These are phyloP conservation scores for Capronia coronata DNA, from an alignment of 2,329 filamentous ascomycete species.

Conservation along the genomic window DNA sequence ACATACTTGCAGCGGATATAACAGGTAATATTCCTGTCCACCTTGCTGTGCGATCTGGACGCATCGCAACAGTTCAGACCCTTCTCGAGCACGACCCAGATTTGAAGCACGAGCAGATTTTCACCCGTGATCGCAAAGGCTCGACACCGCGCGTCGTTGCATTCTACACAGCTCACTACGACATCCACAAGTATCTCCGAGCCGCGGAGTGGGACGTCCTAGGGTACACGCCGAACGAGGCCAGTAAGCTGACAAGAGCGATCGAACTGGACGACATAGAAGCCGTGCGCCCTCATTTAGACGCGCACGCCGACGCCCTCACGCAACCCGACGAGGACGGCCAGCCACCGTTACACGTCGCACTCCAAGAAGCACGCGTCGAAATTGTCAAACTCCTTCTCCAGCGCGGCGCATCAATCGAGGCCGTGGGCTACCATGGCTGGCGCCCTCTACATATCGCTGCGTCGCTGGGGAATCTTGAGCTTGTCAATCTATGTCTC, in stretches of 20 bases:
- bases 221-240: conserved; percentile 9
- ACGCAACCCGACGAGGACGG: conserved; percentile 21
- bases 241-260: conserved; percentile 14
- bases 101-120: conserved; percentile 15
- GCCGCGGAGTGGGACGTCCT: conserved; percentile 17
- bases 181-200: conserved; percentile 27
- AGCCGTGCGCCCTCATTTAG: conserved; percentile 10
- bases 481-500: conserved; percentile 22
- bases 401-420: conserved; percentile 22
- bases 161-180: conserved; percentile 26
- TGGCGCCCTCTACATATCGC: conserved; percentile 27
- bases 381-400: conserved; percentile 23
- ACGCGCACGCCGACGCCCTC: conserved; percentile 8
- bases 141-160: conserved; percentile 23
- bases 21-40: conserved; percentile 22
- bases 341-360: conserved; percentile 24
- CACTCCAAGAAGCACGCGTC: conserved; percentile 16
- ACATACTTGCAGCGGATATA: conserved; percentile 28
- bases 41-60: conserved; percentile 24
- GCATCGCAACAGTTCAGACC: conserved; percentile 12
- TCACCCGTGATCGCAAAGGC: conserved; percentile 16
- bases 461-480: conserved; percentile 24
- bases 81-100: conserved; percentile 22
- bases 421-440: conserved; percentile 23
- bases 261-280: conserved; percentile 22